Conservation (phyloP, 768 basidiomycete species). For the Royoungia palumana region DNA sequence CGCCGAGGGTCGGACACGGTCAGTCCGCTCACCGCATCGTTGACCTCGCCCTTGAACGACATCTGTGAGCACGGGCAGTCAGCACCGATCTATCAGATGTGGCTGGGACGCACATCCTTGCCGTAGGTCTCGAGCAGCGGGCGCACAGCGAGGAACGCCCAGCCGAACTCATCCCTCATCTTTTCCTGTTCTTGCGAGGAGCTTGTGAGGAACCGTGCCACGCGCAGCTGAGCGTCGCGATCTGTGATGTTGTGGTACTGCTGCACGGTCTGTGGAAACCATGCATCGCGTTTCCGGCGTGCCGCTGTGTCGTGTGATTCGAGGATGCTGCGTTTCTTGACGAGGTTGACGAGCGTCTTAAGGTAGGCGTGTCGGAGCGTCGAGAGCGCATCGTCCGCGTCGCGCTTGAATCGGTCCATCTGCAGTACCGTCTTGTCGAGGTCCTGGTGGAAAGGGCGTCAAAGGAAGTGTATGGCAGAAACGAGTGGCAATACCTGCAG, state of each 20-base stretch:
- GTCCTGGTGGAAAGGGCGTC: slow-evolving; percentile 9
- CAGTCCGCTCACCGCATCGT: slow-evolving; percentile 12
- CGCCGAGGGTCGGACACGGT: slow-evolving; percentile 24
- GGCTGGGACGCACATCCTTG: slow-evolving; percentile 36
- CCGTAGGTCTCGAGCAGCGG: slow-evolving; percentile 41
- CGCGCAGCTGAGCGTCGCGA: slow-evolving; percentile 46
- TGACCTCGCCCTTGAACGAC: slow-evolving; percentile 23
- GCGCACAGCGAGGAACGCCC: slow-evolving; percentile 49
- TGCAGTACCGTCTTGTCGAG: slow-evolving; percentile 15
- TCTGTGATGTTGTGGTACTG: slow-evolving; percentile 31
- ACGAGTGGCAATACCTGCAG: slow-evolving; percentile 14
- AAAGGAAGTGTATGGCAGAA: neutral
- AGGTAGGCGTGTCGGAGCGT: slow-evolving; percentile 32
- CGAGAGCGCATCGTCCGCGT: slow-evolving; percentile 28
- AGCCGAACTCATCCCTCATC: slow-evolving; percentile 47
- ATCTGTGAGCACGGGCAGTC: slow-evolving; percentile 5
- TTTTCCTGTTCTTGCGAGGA: slow-evolving; percentile 37
- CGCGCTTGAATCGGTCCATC: slow-evolving; percentile 22
- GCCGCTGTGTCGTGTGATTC: slow-evolving; percentile 17
- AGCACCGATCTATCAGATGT: neutral
- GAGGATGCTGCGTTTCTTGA: slow-evolving; percentile 7
- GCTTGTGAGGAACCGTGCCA: slow-evolving; percentile 41
- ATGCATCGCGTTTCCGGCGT: slow-evolving; percentile 27
- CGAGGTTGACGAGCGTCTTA: slow-evolving; percentile 19
- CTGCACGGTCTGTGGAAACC: slow-evolving; percentile 27